Evolutionary conservation across 2,329 filamentous ascomycete genomes (phyloP), one percentile per base, ranked within the genome.

Genomic region (Botrytis aclada): DNA sequence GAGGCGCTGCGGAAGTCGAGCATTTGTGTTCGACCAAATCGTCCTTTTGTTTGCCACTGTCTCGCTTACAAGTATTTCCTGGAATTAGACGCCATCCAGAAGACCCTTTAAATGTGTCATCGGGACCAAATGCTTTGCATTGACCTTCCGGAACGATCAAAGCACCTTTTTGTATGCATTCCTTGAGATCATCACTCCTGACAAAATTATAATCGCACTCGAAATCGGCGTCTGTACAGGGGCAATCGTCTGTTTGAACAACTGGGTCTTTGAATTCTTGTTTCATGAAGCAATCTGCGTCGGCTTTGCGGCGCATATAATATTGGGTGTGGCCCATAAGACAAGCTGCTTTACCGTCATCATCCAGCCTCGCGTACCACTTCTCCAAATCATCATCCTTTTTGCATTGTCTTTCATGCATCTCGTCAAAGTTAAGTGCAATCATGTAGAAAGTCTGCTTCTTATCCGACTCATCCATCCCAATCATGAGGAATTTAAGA

Each of bases 151-250:
- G 94, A 2, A 89, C 84, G 3, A 85, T 81, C 61, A 97, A 81
- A 4, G 88, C 90, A 39, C 69, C 73, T 29, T 86, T 88, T 12
- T 88, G 86, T 37, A 89, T 85, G 80, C 96, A 98, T 75, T 91
- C 86, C 67, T 88, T 88, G 70, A 88, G 86, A 75, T 95, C 89
- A 5, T 88, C 85, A 72, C 86, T 86, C 77, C 88, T 88, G 74
- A 90, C 84, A 81, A 97, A 98, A 82, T 97, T 97, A 85, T 93
- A 97, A 80, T 98, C 95, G 81, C 96, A 99, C 83, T 99, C 96
- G 81, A 97, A 99, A 81, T 99, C 97, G 47, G 86, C 85, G 73
- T 92, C 89, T 0, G 90, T 90, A 82, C 96, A 99, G 58, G 93
- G 89, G 84, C 96, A 99, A 64, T 89, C 83, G 78, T 93, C 89